phyloP scores from a whole-genome alignment of 2,329 filamentous ascomycete genomes.

The Alternaria angustiovoidea region DNA sequence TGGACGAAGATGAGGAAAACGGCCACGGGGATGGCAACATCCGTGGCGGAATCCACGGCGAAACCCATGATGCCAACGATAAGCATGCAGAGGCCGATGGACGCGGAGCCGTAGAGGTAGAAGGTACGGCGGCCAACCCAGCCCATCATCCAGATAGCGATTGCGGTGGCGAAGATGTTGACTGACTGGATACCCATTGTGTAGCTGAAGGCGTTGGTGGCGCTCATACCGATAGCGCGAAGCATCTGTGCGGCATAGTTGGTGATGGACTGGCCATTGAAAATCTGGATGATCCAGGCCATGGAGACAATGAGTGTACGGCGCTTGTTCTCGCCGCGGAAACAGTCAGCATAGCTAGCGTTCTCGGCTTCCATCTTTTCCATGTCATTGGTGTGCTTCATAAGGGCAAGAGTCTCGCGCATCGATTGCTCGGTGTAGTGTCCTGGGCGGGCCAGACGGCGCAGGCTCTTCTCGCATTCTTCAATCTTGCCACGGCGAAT shows the following conservation, averaged over 20 bases:
- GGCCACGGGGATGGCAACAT: constrained; percentile 24
- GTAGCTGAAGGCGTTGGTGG: constrained; percentile 48
- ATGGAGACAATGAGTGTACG: constrained; percentile 69
- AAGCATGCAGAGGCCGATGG: constrained; percentile 6
- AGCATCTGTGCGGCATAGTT: constrained; percentile 52
- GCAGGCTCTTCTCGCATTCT: constrained; percentile 63
- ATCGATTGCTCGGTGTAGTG: constrained; percentile 61
- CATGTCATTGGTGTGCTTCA: constrained; percentile 81
- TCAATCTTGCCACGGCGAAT: constrained; percentile 68
- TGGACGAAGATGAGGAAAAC: constrained; percentile 25
- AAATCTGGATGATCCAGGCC: constrained; percentile 52
- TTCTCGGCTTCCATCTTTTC: constrained; percentile 72
- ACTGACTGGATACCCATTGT: constrained; percentile 62
- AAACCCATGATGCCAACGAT: constrained; percentile 26
- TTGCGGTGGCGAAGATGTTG: constrained; percentile 78
- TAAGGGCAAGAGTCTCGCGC: constrained; percentile 74
- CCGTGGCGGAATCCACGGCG: constrained; percentile 9
- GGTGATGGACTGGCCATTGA: constrained; percentile 21
- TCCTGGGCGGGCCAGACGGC: constrained; percentile 67
- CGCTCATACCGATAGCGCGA: constrained; percentile 49
- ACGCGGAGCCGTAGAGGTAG: constrained; percentile 18
- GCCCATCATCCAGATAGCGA: constrained; percentile 78
- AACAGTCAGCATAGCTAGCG: constrained; percentile 79
- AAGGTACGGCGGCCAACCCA: constrained; percentile 73
- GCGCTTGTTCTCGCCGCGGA: constrained; percentile 64